A percentile compares a stretch with the other conserved stretches of the same genome.
Evolutionary conservation across 2,329 filamentous ascomycete genomes (phyloP).

Genomic region (Penicillium sp.): DNA sequence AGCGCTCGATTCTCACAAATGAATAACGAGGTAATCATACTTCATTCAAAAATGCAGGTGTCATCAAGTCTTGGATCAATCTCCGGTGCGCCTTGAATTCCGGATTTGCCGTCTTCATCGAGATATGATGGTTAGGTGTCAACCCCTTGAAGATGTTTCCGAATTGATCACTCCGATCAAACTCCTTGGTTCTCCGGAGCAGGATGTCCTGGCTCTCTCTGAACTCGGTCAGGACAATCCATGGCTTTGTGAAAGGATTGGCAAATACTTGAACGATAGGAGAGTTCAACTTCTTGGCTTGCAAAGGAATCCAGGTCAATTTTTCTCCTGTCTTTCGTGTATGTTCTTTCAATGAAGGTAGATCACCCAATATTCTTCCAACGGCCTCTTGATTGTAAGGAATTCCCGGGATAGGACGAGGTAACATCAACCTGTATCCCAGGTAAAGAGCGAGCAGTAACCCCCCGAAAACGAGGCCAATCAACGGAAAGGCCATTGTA

Average conservation of each 20-base stretch:
- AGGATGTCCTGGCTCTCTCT: conserved; percentile 22
- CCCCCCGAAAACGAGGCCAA: too few species aligned
- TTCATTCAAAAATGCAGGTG: conserved; percentile 25
- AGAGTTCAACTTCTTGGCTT: not conserved
- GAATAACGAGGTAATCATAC: not conserved
- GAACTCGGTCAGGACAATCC: conserved; percentile 42
- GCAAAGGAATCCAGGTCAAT: not conserved
- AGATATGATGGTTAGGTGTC: not conserved
- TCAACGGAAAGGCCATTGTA: too few species aligned
- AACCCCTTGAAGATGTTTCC: not conserved
- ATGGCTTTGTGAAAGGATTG: conserved; percentile 39
- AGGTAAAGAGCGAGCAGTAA: too few species aligned
- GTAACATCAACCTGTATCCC: not conserved
- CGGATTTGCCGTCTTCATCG: not conserved
- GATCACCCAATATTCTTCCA: not conserved
- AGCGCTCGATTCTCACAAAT: not conserved
- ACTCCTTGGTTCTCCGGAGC: conserved; percentile 16
- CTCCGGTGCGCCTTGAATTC: conserved; percentile 17
- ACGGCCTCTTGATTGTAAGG: not conserved
- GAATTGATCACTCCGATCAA: conserved; percentile 13
- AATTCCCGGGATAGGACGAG: not conserved
- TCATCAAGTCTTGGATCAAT: conserved; percentile 29
- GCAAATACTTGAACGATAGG: not conserved
- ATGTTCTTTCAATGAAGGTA: not conserved
- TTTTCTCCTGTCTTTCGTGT: not conserved